Conservation (phyloP, 345 rosid species). For the Aquilaria sinensis region DNA sequence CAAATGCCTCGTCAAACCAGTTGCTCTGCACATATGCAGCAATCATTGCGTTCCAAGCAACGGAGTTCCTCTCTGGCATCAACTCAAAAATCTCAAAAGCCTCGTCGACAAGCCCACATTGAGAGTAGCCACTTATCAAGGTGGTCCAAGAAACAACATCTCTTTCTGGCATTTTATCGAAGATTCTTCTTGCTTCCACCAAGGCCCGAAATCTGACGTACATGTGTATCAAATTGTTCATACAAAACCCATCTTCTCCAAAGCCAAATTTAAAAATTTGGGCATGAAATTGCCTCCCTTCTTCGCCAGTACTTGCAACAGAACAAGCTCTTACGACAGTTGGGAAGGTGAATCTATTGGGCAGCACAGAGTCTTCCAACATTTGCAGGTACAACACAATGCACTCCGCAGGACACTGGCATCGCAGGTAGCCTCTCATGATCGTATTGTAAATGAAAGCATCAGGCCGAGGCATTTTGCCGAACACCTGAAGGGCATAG, state of each 20-base stretch:
- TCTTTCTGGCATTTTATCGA: conserved; percentile 18
- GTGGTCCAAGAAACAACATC: conserved; percentile 36
- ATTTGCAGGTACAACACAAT: conserved; percentile 25
- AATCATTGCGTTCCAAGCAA: conserved; percentile 45
- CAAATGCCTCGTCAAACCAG: conserved; percentile 39
- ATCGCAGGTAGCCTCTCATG: conserved; percentile 22
- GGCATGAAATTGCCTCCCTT: conserved; percentile 39
- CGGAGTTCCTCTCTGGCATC: conserved; percentile 36
- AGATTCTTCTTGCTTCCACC: conserved; percentile 33
- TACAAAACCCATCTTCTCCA: conserved; percentile 20
- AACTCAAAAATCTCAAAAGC: conserved; percentile 31
- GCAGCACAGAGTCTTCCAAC: conserved; percentile 23
- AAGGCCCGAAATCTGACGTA: conserved; percentile 23
- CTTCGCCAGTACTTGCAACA: conserved; percentile 8
- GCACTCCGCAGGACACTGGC: conserved; percentile 14
- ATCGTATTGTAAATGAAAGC: conserved; percentile 34
- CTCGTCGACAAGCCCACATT: conserved; percentile 33
- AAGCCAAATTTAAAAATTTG: conserved; percentile 37
- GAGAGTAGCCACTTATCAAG: conserved; percentile 40
- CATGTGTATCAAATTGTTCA: conserved; percentile 42
- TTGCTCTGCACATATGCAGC: conserved; percentile 37
- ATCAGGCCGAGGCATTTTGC: conserved; percentile 30
- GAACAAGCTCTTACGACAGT: conserved; percentile 31
- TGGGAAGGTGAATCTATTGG: conserved; percentile 38
- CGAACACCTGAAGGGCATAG: conserved; percentile 33